phyloP scores from a whole-genome alignment of 768 basidiomycete genomes.

The Lentinula sp. region DNA sequence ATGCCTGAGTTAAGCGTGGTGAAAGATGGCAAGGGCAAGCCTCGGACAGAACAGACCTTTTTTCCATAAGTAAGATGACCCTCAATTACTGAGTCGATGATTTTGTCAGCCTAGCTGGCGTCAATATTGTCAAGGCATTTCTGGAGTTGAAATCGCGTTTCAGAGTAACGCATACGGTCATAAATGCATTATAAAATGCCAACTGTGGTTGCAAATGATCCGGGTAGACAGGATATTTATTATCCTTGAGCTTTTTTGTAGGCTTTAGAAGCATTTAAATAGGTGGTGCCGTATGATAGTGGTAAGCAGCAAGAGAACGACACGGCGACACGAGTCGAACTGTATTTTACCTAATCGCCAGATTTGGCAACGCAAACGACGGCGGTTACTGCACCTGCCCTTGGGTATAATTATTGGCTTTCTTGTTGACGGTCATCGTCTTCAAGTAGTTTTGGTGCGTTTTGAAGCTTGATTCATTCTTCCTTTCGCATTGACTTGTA shows the following conservation, averaged over 20 bases:
- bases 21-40: too few species aligned
- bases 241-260: not conserved
- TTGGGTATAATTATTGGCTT: not conserved
- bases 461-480: not conserved
- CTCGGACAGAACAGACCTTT: too few species aligned
- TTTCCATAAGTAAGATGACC: too few species aligned
- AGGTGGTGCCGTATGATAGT: not conserved
- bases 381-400: not conserved
- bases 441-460: not conserved
- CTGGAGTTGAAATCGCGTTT: not conserved
- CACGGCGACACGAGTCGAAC: not conserved
- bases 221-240: not conserved
- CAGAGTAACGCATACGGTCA: not conserved
- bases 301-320: not conserved
- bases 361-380: not conserved
- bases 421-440: not conserved
- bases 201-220: not conserved
- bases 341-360: constrained; percentile 1
- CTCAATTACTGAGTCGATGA: too few species aligned
- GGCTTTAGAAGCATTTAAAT: not conserved
- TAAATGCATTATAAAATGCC: too few species aligned
- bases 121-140: not conserved
- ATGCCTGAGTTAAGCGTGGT: not conserved
- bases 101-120: not conserved
- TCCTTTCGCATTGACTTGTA: not conserved